Percentiles rank a stretch among this genome's conserved stretches.
Evolutionary conservation across 1,139 yeast species (phyloP).

Genomic region (Kodamaea anthophila): DNA sequence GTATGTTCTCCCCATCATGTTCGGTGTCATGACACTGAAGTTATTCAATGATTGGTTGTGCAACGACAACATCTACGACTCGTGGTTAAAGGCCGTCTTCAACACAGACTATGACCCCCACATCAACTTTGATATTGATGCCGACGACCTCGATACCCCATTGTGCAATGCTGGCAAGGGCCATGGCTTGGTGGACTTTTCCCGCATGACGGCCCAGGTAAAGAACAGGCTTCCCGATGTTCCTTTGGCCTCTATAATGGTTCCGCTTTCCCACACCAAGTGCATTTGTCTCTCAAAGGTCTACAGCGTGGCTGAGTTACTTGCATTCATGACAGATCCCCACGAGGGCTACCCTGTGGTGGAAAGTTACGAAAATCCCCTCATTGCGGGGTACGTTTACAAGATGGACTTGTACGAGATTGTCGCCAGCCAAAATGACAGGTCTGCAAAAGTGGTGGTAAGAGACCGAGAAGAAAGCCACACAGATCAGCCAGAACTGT

Average conservation of each 20-base stretch:
- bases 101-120: constrained; percentile 10
- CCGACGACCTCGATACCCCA: constrained; percentile 7
- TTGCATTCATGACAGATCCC: constrained; percentile 23
- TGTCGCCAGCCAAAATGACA: constrained; percentile 21
- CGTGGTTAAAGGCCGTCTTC: constrained; percentile 31
- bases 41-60: constrained; percentile 44
- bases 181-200: constrained; percentile 32
- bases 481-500: not conserved
- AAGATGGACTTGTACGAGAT: constrained; percentile 21
- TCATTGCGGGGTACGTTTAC: constrained; percentile 32
- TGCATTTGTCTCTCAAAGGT: constrained; percentile 27
- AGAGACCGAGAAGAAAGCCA: not conserved
- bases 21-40: constrained; percentile 49
- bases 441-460: constrained; percentile 1
- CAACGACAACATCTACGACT: constrained; percentile 45
- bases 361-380: constrained; percentile 20
- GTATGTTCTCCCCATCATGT: constrained; percentile 55
- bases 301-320: constrained; percentile 19
- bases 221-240: constrained; percentile 32
- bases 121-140: constrained; percentile 17
- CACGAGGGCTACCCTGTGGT: constrained; percentile 44
- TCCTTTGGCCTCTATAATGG: constrained; percentile 26
- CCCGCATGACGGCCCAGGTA: constrained; percentile 24
- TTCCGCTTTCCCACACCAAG: constrained; percentile 23
- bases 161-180: constrained; percentile 34